phyloP scores from a whole-genome alignment of 2,329 filamentous ascomycete genomes.

The Aspergillus tanneri region DNA sequence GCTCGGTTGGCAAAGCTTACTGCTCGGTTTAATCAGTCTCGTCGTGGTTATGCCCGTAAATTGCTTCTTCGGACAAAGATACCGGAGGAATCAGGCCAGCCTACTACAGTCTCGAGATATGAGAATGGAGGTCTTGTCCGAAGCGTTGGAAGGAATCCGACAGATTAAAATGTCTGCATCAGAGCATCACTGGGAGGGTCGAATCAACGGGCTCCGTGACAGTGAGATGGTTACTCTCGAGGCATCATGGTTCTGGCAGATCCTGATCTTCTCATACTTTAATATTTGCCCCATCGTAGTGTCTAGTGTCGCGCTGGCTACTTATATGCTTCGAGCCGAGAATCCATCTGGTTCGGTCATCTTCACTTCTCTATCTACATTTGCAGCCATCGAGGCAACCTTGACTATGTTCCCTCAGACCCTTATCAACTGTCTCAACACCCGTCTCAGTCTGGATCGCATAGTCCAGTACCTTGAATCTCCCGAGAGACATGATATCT shows the following conservation, averaged over 20 bases:
- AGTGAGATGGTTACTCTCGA: slow-evolving; percentile 70
- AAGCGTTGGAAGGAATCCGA: slow-evolving; percentile 74
- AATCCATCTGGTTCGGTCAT: slow-evolving; percentile 68
- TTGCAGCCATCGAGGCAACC: slow-evolving; percentile 68
- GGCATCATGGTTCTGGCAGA: slow-evolving; percentile 64
- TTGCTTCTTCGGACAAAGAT: slow-evolving; percentile 62
- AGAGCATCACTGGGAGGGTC: slow-evolving; percentile 71
- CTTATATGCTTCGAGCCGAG: slow-evolving; percentile 64
- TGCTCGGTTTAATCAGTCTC: slow-evolving; percentile 64
- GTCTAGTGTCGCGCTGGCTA: slow-evolving; percentile 66
- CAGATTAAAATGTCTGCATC: slow-evolving; percentile 83
- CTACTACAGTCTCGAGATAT: slow-evolving; percentile 73
- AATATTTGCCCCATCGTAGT: slow-evolving; percentile 71
- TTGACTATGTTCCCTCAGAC: slow-evolving; percentile 68
- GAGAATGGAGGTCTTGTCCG: slow-evolving; percentile 72
- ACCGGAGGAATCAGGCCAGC: slow-evolving; percentile 61
- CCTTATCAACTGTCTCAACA: slow-evolving; percentile 64
- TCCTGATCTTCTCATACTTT: slow-evolving; percentile 65
- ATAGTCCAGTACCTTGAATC: slow-evolving; percentile 70
- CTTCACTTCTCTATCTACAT: slow-evolving; percentile 71
- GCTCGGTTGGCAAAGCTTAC: slow-evolving; percentile 67
- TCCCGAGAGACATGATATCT: slow-evolving; percentile 47
- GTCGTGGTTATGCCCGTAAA: slow-evolving; percentile 65
- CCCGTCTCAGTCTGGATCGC: slow-evolving; percentile 56
- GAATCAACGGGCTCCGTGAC: slow-evolving; percentile 64